phyloP scores from a whole-genome alignment of 768 basidiomycete species.

The Boletus rubroflammeus region DNA sequence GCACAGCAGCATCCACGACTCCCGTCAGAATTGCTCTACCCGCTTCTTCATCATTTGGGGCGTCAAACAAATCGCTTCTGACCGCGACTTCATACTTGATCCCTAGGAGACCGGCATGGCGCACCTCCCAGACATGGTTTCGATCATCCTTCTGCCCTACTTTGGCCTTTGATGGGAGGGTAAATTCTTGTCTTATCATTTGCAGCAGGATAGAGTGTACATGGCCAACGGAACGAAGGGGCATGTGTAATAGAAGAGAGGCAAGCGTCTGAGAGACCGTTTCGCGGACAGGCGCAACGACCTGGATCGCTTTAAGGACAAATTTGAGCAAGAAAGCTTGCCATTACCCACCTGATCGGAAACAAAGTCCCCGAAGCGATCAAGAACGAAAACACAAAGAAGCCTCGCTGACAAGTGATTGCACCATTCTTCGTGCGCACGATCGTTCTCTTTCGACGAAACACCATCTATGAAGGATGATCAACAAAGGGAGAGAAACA shows the following conservation, averaged over 20 bases:
- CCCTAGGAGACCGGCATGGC: conserved; percentile 95
- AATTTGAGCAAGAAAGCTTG: background rate
- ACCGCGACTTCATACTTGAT: conserved; percentile 99
- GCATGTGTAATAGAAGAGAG: conserved; percentile 84
- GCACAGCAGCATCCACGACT: conserved; percentile 85
- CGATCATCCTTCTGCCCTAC: conserved; percentile 36
- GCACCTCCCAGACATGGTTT: conserved; percentile 88
- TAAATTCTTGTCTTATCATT: conserved; percentile 92
- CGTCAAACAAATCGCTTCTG: conserved; percentile 70
- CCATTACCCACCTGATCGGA: conserved; percentile 67
- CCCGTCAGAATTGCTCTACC: conserved; percentile 65
- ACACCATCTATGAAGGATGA: conserved; percentile 43
- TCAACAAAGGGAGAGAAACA: background rate
- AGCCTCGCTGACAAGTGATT: conserved; percentile 83
- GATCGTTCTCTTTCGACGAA: conserved; percentile 54
- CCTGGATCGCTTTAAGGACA: conserved; percentile 36
- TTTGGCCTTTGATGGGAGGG: conserved; percentile 37
- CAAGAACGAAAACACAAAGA: conserved; percentile 86
- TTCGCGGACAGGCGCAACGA: conserved; percentile 95
- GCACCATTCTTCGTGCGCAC: conserved; percentile 81
- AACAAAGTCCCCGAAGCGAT: conserved; percentile 98
- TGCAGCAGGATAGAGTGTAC: conserved; percentile 82
- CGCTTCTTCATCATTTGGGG: conserved; percentile 34
- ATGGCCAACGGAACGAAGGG: conserved; percentile 68
- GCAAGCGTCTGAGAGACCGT: conserved; percentile 94